A percentile compares a stretch with the other conserved stretches of the same genome.
phyloP scores from a whole-genome alignment of 139 green algal species.

The Astrephomene gubernaculifera region DNA sequence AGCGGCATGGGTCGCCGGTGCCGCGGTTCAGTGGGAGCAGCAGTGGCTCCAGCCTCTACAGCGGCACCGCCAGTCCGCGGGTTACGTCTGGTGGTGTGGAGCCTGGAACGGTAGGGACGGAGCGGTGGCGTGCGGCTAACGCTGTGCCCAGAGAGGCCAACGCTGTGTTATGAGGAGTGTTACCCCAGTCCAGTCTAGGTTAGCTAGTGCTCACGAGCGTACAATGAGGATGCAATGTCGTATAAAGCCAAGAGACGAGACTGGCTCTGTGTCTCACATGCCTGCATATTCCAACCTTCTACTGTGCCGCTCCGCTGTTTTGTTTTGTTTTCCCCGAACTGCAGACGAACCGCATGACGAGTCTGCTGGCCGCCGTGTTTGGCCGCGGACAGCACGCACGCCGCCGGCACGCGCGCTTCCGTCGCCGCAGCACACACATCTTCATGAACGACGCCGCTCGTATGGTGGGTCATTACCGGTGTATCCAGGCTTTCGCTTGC shows the following conservation, averaged over 20 bases:
- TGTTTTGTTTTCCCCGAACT: too few relatives aligned
- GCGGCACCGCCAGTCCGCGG: constrained; percentile 26
- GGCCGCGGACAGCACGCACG: constrained; percentile 2
- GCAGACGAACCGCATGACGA: neutral
- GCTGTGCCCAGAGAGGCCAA: too few relatives aligned
- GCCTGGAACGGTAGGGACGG: too few relatives aligned
- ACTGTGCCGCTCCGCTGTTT: neutral
- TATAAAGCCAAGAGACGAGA: too few relatives aligned
- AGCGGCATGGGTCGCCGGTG: neutral
- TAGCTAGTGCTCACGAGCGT: too few relatives aligned
- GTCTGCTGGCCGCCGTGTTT: constrained; percentile 30
- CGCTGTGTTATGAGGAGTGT: too few relatives aligned
- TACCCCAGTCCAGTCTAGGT: too few relatives aligned
- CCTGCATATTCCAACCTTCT: neutral
- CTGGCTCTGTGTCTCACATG: too few relatives aligned
- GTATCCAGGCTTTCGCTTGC: too few relatives aligned
- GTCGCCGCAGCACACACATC: constrained; percentile 19
- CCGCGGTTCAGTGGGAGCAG: constrained; percentile 26
- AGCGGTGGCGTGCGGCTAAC: too few relatives aligned
- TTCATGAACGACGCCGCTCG: constrained; percentile 11
- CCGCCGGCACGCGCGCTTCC: neutral
- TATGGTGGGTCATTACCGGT: neutral
- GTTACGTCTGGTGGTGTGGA: neutral
- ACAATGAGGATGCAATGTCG: too few relatives aligned
- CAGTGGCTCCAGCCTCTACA: constrained; percentile 34